These are phyloP conservation scores for Tricholoma bakamatsutake DNA, from an alignment of 768 basidiomycete species.

Conservation along the genomic window DNA sequence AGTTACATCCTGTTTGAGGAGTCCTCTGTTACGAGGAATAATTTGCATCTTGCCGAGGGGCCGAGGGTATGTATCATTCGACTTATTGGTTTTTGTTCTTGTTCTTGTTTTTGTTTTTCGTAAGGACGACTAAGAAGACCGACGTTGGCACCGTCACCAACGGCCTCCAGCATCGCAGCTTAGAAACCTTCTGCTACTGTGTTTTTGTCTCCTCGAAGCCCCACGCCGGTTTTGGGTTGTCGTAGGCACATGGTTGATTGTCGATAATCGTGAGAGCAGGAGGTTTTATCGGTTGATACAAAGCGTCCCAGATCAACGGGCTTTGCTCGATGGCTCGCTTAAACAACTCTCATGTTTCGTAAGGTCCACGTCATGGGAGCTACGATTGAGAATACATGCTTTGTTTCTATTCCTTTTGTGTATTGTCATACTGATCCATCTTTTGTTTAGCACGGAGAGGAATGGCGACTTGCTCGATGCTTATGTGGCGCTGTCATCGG, in stretches of 20 bases:
- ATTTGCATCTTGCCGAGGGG: conserved; percentile 41
- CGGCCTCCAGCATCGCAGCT: conserved; percentile 36
- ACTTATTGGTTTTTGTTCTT: conserved; percentile 3
- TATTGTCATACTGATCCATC: conserved; percentile 11
- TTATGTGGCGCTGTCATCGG: conserved; percentile 82
- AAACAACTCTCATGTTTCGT: conserved; percentile 82
- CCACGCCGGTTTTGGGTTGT: conserved; percentile 46
- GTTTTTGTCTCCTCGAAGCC: conserved; percentile 40
- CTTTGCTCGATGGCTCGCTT: conserved; percentile 40
- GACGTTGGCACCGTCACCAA: conserved; percentile 68
- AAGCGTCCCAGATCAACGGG: conserved; percentile 72
- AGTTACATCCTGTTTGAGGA: conserved; percentile 82
- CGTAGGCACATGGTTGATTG: conserved; percentile 15
- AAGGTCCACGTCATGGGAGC: conserved; percentile 75
- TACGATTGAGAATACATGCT: conserved; percentile 82
- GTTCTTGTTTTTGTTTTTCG: conserved; percentile 1
- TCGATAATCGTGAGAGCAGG: conserved; percentile 20
- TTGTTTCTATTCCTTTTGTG: conserved; percentile 9
- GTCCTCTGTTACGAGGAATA: conserved; percentile 44
- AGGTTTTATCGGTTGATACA: conserved; percentile 83
- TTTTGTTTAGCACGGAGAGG: conserved; percentile 44
- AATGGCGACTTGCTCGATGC: conserved; percentile 66
- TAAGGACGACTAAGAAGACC: conserved; percentile 89
- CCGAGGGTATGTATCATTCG: conserved; percentile 47
- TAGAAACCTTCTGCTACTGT: conserved; percentile 11